Evolutionary conservation across 208 protist genomes (phyloP), one percentile per base, ranked within the genome.

Genomic region (Acanthamoeba polyphaga): DNA sequence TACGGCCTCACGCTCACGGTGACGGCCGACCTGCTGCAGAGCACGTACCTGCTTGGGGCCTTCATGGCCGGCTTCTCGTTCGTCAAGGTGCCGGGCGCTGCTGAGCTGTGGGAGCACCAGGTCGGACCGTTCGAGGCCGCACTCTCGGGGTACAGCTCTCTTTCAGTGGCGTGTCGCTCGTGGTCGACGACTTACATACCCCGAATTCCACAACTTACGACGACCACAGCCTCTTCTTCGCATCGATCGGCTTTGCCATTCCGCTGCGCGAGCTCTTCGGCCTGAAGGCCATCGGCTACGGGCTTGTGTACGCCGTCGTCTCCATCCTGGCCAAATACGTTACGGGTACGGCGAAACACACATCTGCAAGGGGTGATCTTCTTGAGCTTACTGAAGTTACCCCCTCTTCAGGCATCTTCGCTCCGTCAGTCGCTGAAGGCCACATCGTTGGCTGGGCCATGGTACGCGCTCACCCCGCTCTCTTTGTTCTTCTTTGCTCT

Each of bases 41-140:
- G 27, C 85, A 87, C 85, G 4, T 74, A 82, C 51, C 85, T 92
- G 15, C 87, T 95, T 22, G 94, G 94, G 5, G 94, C 87, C 72
- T 95, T 95, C 68, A 64, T 95, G 66, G 84, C 85, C 32, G 94
- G 94, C 55, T 58, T 95, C 19, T 66, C 24, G 46, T 95, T 90
- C 58, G 49, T 46, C 53, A 70, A 74, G 29, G 55, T 80, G 4
- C 51, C 2, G 27, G 49, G 87, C 29, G 78, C 46, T 13, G 60
- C 51, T 46, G 62, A 55, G 22, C 13, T 70, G 62, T 95, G 94
- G 94, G 34, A 49, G 32, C 22, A 76, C 51, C 72, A 90, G 74
- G 72, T 94, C n/a, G 84, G 78, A 27, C 94, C 88, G 7, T 62
- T 95, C 10, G 49, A 53, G 70, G 15, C 3, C 34, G 91, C 78